Evolutionary conservation across 768 basidiomycete species (phyloP), one percentile per base, ranked within the genome.

Genomic region (Mycena kentingensis): DNA sequence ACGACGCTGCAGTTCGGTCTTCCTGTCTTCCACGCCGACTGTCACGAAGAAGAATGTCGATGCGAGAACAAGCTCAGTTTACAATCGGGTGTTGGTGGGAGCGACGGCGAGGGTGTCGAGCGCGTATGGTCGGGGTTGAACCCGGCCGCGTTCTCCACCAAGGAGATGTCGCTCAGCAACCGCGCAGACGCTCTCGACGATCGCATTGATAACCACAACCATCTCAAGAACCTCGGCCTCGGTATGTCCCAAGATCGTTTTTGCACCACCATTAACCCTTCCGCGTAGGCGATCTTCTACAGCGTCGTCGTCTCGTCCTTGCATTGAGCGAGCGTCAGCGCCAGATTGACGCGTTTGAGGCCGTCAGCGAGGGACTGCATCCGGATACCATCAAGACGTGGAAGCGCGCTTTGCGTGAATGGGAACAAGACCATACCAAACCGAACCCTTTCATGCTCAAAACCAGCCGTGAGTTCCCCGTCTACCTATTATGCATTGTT

Each of bases 121-220:
- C 49, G 61, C 0, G 49, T 46, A 0, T 74, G 73, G 74, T 35
- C 68, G 0, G 46, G 27, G 0, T 31, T 65, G 3, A 72, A 74
- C 36, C 35, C 51, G 0, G 49, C 47, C 0, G 53, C 65, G 0
- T 52, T 54, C 4, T 63, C 62, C 15, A 68, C 66, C 0, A 63
- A 63, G 10, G 67, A 73, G n/a, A 72, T 69, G 68, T 63, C 64
- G 0, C 59, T 65, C 0, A 65, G 67, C n/a, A n/a, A n/a, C n/a
- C n/a, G n/a, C n/a, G n/a, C n/a, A n/a, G n/a, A n/a, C n/a, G n/a
- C n/a, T n/a, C n/a, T n/a, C n/a, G n/a, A n/a, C n/a, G n/a, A n/a
- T n/a, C n/a, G n/a, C n/a, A n/a, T n/a, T n/a, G n/a, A n/a, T n/a
- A n/a, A n/a, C n/a, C n/a, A n/a, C n/a, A 60, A 56, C 25, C 57